These are phyloP conservation scores for Boletus fagicola DNA, from an alignment of 768 basidiomycete species.

Conservation along the genomic window DNA sequence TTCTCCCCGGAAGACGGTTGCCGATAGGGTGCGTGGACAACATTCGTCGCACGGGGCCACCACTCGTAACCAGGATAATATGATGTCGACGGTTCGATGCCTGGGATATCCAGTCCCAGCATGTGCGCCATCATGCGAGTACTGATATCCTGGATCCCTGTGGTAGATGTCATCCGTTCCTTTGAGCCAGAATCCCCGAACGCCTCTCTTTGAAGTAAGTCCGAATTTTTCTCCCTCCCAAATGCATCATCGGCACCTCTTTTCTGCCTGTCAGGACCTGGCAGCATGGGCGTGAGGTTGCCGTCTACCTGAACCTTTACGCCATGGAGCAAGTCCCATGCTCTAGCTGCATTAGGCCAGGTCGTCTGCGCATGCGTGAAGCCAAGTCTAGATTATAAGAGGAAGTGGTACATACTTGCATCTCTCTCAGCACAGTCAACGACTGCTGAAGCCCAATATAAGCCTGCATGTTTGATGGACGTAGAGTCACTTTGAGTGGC, in stretches of 20 bases:
- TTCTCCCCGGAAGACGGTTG: constrained; percentile 6
- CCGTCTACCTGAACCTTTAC: constrained; percentile 55
- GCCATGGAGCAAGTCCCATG: constrained; percentile 65
- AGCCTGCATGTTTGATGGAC: constrained; percentile 70
- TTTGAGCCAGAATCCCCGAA: constrained; percentile 31
- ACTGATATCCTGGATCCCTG: constrained; percentile 60
- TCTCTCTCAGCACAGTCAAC: constrained; percentile 59
- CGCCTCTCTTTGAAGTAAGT: constrained; percentile 43
- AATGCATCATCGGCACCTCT: constrained; percentile 63
- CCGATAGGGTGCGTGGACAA: constrained; percentile 15
- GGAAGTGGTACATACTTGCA: constrained; percentile 50
- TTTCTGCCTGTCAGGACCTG: constrained; percentile 49
- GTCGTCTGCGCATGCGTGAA: constrained; percentile 42
- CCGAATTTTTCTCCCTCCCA: constrained; percentile 50
- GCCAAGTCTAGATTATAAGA: constrained; percentile 4
- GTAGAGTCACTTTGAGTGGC: constrained; percentile 54
- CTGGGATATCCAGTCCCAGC: constrained; percentile 64
- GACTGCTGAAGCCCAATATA: constrained; percentile 63
- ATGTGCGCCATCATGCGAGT: constrained; percentile 71
- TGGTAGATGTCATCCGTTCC: constrained; percentile 22
- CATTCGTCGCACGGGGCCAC: constrained; percentile 50
- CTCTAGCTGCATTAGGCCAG: constrained; percentile 70
- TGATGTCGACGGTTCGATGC: constrained; percentile 54
- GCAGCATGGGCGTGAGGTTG: constrained; percentile 36
- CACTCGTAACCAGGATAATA: constrained; percentile 56